Percentiles rank a stretch among this genome's conserved stretches.
phyloP scores from a whole-genome alignment of 2,329 filamentous ascomycete genomes.

The Xylariaceae sp. region DNA sequence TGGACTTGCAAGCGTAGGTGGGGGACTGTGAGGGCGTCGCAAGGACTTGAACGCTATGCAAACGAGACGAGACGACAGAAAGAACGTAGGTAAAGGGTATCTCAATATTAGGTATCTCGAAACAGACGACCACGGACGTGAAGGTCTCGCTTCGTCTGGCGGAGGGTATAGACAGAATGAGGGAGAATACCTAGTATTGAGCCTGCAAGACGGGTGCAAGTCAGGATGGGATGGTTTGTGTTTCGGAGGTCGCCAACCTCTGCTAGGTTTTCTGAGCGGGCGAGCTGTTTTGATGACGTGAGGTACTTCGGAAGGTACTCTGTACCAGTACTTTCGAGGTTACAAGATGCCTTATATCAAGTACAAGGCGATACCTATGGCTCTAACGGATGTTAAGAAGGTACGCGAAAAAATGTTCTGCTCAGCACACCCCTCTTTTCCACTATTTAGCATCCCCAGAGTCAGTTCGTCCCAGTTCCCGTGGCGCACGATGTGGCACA shows the following conservation, averaged over 20 bases:
- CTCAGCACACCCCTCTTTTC: neutral
- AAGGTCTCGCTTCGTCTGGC: neutral
- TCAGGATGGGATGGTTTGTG: too few species aligned
- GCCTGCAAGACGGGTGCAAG: neutral
- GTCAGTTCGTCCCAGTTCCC: neutral
- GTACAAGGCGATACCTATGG: neutral
- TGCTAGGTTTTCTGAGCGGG: neutral
- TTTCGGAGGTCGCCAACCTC: neutral
- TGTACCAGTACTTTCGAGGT: neutral
- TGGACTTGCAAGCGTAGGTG: slow-evolving; percentile 1
- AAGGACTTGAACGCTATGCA: slow-evolving; percentile 1
- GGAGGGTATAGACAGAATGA: neutral
- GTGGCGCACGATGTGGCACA: neutral
- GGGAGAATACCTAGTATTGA: neutral
- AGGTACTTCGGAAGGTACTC: neutral
- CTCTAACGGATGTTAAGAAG: neutral
- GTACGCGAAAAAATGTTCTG: neutral
- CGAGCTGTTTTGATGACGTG: neutral
- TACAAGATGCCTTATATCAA: neutral
- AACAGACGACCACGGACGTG: neutral
- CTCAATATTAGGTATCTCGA: neutral
- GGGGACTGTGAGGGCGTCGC: neutral
- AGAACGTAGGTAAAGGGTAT: neutral
- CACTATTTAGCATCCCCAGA: neutral
- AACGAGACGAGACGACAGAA: neutral